A percentile compares a stretch with the other conserved stretches of the same genome.
Evolutionary conservation across 768 basidiomycete genomes (phyloP).

Genomic region (Antrodiella citrinella): DNA sequence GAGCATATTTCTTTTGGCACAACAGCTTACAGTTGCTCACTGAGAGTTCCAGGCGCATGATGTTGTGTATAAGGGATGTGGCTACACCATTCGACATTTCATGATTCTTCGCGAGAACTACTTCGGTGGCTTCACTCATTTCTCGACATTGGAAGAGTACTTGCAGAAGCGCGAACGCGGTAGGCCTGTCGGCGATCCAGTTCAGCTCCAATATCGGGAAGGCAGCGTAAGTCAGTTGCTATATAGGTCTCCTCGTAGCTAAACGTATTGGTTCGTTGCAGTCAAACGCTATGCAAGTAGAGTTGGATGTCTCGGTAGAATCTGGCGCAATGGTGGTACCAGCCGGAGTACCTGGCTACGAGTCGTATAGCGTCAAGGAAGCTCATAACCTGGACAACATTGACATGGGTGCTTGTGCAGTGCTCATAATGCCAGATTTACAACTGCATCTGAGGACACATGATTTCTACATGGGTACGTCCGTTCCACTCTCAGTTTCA

Average conservation of each 20-base stretch:
- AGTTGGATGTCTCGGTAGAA: conserved; percentile 45
- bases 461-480: conserved; percentile 82
- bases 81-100: conserved; percentile 85
- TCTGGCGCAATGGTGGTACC: conserved; percentile 56
- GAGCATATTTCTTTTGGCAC: conserved; percentile 14
- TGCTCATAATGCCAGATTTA: conserved; percentile 55
- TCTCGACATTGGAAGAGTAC: conserved; percentile 82
- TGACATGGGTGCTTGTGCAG: conserved; percentile 45
- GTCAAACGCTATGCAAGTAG: conserved; percentile 80
- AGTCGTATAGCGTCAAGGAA: conserved; percentile 23
- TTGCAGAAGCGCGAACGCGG: conserved; percentile 55
- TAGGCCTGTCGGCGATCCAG: conserved; percentile 69
- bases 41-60: conserved; percentile 36
- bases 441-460: conserved; percentile 74
- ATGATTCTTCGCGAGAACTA: conserved; percentile 92
- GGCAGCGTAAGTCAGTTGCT: conserved; percentile 57
- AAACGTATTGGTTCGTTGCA: conserved; percentile 21
- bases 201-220: conserved; percentile 70
- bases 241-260: not conserved
- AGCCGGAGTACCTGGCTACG: conserved; percentile 57
- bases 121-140: conserved; percentile 89
- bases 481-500: not conserved
- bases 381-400: conserved; percentile 19
- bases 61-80: conserved; percentile 60
- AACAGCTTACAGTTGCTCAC: not conserved